These are phyloP conservation scores for Brassica juncea DNA, from an alignment of 345 rosid genomes.

Conservation along the genomic window DNA sequence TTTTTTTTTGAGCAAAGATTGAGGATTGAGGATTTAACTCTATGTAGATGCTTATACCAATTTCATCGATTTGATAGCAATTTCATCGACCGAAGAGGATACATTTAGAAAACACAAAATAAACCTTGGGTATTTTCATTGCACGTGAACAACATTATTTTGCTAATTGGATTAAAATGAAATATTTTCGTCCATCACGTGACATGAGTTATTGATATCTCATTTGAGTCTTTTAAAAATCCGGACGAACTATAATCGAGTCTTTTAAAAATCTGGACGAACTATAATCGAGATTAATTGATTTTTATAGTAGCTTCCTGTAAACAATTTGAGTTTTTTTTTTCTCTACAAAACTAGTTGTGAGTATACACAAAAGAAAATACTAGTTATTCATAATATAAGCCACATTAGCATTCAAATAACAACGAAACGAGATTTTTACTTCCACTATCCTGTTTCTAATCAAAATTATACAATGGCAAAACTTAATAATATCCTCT, in stretches of 20 bases:
- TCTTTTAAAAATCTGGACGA: too few species aligned
- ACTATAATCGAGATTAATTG: neutral
- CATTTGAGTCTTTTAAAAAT: neutral
- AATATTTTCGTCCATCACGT: neutral
- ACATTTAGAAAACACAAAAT: neutral
- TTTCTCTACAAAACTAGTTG: neutral
- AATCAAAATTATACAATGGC: neutral
- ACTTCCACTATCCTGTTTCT: neutral
- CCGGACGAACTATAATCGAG: neutral
- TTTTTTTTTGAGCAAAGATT: too few species aligned
- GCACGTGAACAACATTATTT: conserved; percentile 25
- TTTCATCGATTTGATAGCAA: neutral
- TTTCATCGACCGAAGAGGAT: neutral
- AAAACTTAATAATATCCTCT: neutral
- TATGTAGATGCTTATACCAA: neutral
- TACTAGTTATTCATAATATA: neutral
- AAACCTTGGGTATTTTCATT: neutral
- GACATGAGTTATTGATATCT: neutral
- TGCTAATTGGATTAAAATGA: neutral
- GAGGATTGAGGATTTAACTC: neutral
- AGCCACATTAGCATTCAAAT: neutral
- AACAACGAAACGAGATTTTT: neutral
- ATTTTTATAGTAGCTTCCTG: neutral
- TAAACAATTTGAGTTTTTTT: neutral
- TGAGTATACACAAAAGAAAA: neutral